Percentiles rank a stretch among this genome's conserved stretches.
Conservation (phyloP, 106 monocot species). For the Hemerocallis citrina region DNA sequence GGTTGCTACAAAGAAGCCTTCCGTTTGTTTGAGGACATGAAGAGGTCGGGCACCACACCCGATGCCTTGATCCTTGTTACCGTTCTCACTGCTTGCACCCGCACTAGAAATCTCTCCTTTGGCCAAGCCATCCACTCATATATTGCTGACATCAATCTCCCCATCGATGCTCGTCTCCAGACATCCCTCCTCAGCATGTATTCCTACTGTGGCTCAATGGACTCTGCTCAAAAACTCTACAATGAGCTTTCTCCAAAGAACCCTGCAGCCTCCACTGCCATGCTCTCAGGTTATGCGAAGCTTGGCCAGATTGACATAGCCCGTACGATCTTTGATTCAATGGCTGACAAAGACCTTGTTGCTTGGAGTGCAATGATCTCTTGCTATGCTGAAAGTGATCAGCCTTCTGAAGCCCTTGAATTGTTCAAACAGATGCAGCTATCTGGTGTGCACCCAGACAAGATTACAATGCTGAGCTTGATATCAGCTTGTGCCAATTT, state of each 20-base stretch:
- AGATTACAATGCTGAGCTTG: constrained; percentile 49
- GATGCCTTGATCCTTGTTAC: constrained; percentile 37
- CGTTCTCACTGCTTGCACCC: constrained; percentile 47
- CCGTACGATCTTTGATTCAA: constrained; percentile 38
- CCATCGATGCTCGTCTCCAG: background rate
- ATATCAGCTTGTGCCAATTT: constrained; percentile 60
- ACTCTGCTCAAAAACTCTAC: constrained; percentile 37
- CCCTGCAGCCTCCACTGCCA: constrained; percentile 51
- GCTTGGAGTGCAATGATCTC: constrained; percentile 70
- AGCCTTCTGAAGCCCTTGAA: constrained; percentile 40
- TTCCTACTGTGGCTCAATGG: constrained; percentile 42
- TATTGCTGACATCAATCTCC: constrained; percentile 14
- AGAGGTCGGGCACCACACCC: constrained; percentile 15
- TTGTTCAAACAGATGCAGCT: constrained; percentile 51
- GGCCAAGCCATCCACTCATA: constrained; percentile 38
- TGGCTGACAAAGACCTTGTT: constrained; percentile 44
- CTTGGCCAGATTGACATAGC: constrained; percentile 32
- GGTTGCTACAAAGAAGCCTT: constrained; percentile 53
- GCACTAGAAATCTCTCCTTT: constrained; percentile 17
- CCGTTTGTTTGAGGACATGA: constrained; percentile 55
- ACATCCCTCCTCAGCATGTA: constrained; percentile 35
- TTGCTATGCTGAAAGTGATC: constrained; percentile 49
- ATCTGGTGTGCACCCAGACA: constrained; percentile 31
- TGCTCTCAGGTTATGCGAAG: constrained; percentile 60
- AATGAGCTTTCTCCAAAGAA: constrained; percentile 33